phyloP scores from a whole-genome alignment of 1,284 basidiomycete species.

The Xerocomus minutiporus region DNA sequence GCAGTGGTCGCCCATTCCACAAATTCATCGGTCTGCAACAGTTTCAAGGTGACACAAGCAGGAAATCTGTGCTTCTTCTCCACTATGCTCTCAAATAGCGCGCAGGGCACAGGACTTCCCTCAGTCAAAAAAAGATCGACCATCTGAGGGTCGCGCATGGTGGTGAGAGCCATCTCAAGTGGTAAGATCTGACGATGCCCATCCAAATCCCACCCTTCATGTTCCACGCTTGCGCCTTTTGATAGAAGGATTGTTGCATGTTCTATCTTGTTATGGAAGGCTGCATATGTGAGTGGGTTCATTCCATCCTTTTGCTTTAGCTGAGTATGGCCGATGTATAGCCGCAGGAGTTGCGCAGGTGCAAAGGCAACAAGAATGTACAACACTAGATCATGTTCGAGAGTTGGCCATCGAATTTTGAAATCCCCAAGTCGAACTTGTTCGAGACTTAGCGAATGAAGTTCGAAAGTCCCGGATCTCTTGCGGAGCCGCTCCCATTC shows the following conservation, averaged over 20 bases:
- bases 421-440: too few species aligned
- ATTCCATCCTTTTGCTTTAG: conserved; percentile 4
- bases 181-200: conserved; percentile 2
- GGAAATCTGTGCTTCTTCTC: too few species aligned
- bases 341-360: neutral
- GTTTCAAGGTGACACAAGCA: neutral
- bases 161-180: neutral
- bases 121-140: conserved; percentile 5
- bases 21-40: conserved; percentile 15
- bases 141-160: neutral
- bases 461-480: neutral
- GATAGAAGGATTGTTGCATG: conserved; percentile 10
- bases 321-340: neutral
- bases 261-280: neutral
- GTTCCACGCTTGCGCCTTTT: neutral
- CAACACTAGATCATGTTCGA: conserved; percentile 9
- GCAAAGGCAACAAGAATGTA: conserved; percentile 9
- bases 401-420: neutral
- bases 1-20: conserved; percentile 6
- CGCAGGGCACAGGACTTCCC: conserved; percentile 8
- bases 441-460: too few species aligned
- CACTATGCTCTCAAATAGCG: neutral
- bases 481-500: neutral
- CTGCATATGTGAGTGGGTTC: conserved; percentile 16
- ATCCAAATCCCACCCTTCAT: neutral